A percentile compares a stretch with the other conserved stretches of the same genome.
phyloP scores from a whole-genome alignment of 108 stramenopile species.

The Cylindrotheca closterium region DNA sequence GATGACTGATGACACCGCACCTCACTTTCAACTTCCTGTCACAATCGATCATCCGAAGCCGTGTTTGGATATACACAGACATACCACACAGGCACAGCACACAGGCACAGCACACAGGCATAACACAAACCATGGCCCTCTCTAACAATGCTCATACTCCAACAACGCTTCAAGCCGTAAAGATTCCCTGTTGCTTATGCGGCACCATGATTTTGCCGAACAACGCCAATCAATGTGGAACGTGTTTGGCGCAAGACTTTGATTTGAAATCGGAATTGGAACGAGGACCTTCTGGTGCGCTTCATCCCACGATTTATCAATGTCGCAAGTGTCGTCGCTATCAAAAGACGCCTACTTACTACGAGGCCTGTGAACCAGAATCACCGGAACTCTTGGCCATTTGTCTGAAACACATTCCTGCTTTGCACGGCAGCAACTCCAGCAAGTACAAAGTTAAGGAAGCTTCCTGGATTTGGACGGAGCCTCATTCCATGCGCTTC shows the following conservation, averaged over 20 bases:
- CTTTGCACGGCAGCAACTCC: conserved; percentile 43
- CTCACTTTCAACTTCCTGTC: too few relatives aligned
- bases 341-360: conserved; percentile 42
- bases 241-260: conserved; percentile 66
- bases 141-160: too few relatives aligned
- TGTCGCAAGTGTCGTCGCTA: conserved; percentile 93
- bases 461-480: conserved; percentile 97
- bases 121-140: too few relatives aligned
- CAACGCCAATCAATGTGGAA: conserved; percentile 79
- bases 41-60: too few relatives aligned
- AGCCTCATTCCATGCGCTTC: conserved; percentile 93
- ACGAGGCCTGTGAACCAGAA: conserved; percentile 74
- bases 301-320: conserved; percentile 54
- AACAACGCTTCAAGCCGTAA: too few relatives aligned
- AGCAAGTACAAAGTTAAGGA: conserved; percentile 55
- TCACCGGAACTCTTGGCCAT: conserved; percentile 90
- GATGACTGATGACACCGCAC: too few relatives aligned
- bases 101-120: too few relatives aligned
- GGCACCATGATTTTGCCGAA: conserved; percentile 82
- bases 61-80: too few relatives aligned
- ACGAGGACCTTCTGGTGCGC: conserved; percentile 47
- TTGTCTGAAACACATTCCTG: conserved; percentile 92
- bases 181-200: conserved; percentile 76
- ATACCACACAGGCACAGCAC: too few relatives aligned
- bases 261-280: conserved; percentile 57